Conservation (phyloP, 1,139 yeast genomes). For the Geotrichum restrictum region DNA sequence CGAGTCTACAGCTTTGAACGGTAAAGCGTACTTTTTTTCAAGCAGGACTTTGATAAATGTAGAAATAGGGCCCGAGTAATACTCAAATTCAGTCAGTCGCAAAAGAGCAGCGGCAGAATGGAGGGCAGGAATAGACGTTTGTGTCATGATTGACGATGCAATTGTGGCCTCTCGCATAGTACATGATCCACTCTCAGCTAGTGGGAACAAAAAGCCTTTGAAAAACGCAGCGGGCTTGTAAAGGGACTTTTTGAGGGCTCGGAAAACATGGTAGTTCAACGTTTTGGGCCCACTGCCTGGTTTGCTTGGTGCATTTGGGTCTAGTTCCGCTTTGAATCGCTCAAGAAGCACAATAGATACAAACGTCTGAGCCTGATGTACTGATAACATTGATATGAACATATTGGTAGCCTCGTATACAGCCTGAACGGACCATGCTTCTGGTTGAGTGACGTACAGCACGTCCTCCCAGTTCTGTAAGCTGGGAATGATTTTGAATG, state of each 20-base stretch:
- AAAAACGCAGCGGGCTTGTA: constrained; percentile 97
- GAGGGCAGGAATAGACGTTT: constrained; percentile 86
- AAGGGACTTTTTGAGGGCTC: constrained; percentile 84
- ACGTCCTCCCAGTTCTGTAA: constrained; percentile 94
- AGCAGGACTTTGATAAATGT: constrained; percentile 82
- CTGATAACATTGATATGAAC: constrained; percentile 82
- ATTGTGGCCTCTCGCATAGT: constrained; percentile 90
- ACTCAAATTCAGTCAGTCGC: constrained; percentile 72
- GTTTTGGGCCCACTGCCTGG: constrained; percentile 30
- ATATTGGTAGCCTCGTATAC: constrained; percentile 90
- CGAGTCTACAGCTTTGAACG: constrained; percentile 93
- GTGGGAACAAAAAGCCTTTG: constrained; percentile 89
- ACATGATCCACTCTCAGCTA: constrained; percentile 61
- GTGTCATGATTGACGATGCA: constrained; percentile 84
- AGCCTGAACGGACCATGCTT: constrained; percentile 93
- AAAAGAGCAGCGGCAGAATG: constrained; percentile 97
- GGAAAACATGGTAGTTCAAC: constrained; percentile 80
- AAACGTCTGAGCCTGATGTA: constrained; percentile 84
- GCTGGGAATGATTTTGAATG: constrained; percentile 90
- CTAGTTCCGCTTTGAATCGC: constrained; percentile 78
- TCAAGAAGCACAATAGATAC: constrained; percentile 72
- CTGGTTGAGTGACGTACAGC: constrained; percentile 86
- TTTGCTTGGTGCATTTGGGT: constrained; percentile 45
- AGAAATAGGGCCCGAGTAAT: constrained; percentile 78
- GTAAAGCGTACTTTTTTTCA: constrained; percentile 93